Evolutionary conservation across 169 alveolate species (phyloP), one percentile per base, ranked within the genome.

Genomic region (Sarcocystis neurona): DNA sequence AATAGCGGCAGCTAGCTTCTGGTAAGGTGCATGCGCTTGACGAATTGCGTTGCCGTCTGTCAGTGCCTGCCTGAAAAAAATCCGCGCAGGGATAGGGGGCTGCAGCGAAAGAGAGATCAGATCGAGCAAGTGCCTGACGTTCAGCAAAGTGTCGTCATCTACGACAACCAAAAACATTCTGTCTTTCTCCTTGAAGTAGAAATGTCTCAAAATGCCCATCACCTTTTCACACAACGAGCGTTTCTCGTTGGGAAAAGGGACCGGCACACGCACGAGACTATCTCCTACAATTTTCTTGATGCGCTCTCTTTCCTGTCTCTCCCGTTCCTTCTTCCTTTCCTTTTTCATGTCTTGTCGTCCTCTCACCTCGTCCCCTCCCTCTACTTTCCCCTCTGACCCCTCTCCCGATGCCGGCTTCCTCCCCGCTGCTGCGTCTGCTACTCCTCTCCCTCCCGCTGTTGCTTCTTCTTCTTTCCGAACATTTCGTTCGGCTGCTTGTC

Each of bases 91-190:
- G 32, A 85, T 30, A 27, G 90, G 84, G 20, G 90, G 85, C 50
- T 85, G 90, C 46, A 85, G 84, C 20, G 90, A 48, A 12, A 85
- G 75, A 37, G 90, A 85, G 0, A 85, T 41, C 32, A 68, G 46
- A 34, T 85, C 90, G 43, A 85, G 37, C 34, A 70, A 63, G 41
- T 85, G 90, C 27, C 90, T 30, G 77, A 85, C 77, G 53, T 85
- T 85, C 43, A 85, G 23, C 6, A 85, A 84, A 8, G 90, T 85
- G 72, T 85, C 90, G 75, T 85, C 90, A 27, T 85, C 90, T 20
- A 48, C 75, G 23, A 85, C 53, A 15, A 47, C 72, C 3, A 85
- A 84, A n/a, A 66, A 85, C n/a, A 56, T 72, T 32, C 82, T 32
- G 39, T 47, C 41, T 32, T 32, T 6, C 34, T 72, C 56, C 34